A percentile compares a stretch with the other conserved stretches of the same genome.
Conservation (phyloP, 176 grass and related monocot genomes). For the Aechmea fasciata region DNA sequence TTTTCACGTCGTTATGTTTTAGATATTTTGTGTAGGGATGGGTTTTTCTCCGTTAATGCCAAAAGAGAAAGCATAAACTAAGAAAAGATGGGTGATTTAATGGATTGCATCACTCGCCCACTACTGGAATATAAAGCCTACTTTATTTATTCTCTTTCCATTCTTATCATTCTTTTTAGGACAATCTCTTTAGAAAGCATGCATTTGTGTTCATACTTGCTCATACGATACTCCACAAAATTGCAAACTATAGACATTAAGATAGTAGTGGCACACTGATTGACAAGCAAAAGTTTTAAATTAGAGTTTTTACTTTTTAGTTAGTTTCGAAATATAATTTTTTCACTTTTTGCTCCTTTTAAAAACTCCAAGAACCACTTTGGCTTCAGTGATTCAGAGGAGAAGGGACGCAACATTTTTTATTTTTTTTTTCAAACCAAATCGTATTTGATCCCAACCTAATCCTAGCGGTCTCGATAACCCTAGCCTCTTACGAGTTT, state of each 20-base stretch:
- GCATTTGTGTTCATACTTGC: slow-evolving; percentile 2
- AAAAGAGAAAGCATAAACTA: background rate
- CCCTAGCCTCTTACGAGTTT: no score
- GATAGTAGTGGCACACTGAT: background rate
- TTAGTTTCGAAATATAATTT: background rate
- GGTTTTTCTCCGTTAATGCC: background rate
- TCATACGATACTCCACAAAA: background rate
- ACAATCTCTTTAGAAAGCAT: background rate
- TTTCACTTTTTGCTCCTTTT: background rate
- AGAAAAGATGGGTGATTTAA: background rate
- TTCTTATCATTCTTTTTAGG: background rate
- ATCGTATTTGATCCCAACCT: no score
- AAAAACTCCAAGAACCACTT: background rate
- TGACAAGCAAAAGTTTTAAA: no score
- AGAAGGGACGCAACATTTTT: no score
- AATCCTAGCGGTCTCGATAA: no score
- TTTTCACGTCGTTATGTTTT: no score
- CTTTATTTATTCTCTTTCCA: background rate
- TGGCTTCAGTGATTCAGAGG: background rate
- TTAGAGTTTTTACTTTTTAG: no score
- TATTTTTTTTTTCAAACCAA: no score
- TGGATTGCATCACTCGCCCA: background rate
- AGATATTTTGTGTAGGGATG: no score
- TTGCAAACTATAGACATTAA: background rate
- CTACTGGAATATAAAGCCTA: background rate